Evolutionary conservation across 2,329 filamentous ascomycete species (phyloP).

Genomic region (Pestalotiopsis sp.): DNA sequence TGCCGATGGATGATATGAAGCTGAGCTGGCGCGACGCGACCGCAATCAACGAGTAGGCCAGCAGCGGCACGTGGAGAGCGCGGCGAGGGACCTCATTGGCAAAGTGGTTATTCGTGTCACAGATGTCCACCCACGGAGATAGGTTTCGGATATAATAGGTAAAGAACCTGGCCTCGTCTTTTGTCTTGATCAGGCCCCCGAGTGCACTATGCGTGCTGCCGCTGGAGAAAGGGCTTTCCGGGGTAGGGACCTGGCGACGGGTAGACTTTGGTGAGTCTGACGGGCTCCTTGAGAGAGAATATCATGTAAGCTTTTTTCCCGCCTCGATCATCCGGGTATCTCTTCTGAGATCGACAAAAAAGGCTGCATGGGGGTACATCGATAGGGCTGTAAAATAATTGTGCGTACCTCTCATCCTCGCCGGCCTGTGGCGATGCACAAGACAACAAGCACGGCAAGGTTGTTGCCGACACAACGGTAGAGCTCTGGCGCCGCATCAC

Average conservation of each 20-base stretch:
- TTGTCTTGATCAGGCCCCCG: neutral
- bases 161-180: constrained; percentile 11
- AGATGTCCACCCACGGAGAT: constrained; percentile 13
- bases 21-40: constrained; percentile 7
- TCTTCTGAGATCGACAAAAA: neutral
- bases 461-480: constrained; percentile 24
- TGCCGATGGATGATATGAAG: constrained; percentile 4
- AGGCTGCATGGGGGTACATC: neutral
- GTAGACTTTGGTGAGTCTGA: neutral
- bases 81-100: constrained; percentile 11
- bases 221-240: neutral
- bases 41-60: constrained; percentile 11
- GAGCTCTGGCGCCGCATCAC: constrained; percentile 1
- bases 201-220: neutral
- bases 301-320: neutral
- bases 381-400: neutral
- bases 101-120: constrained; percentile 9
- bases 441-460: constrained; percentile 43
- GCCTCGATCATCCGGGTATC: no score
- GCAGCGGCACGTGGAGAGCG: constrained; percentile 2
- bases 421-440: constrained; percentile 42
- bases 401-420: neutral
- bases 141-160: constrained; percentile 8
- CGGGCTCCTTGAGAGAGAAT: neutral
- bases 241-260: neutral